phyloP scores from a whole-genome alignment of 2,329 filamentous ascomycete genomes.

The Trichoderma atroviride region DNA sequence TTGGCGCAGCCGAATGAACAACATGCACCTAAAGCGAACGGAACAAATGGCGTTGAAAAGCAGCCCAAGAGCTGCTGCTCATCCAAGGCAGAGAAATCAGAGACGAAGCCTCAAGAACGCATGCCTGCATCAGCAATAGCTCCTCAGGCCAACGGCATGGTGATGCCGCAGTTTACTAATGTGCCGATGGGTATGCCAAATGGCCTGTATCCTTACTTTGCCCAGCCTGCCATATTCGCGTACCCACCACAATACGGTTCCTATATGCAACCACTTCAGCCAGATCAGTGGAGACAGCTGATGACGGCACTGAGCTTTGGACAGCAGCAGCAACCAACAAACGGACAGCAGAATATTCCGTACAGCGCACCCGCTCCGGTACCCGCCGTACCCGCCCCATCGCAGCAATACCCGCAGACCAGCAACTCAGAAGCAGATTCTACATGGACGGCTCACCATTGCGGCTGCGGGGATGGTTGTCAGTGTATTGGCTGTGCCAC shows the following conservation, averaged over 20 bases:
- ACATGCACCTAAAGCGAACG: slow-evolving; percentile 29
- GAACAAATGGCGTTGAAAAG: slow-evolving; percentile 29
- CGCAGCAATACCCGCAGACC: slow-evolving; percentile 32
- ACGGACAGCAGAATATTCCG: slow-evolving; percentile 34
- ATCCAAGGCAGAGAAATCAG: slow-evolving; percentile 31
- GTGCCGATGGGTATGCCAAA: slow-evolving; percentile 42
- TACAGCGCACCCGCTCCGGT: slow-evolving; percentile 34
- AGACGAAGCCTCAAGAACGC: slow-evolving; percentile 31
- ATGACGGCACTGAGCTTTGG: slow-evolving; percentile 46
- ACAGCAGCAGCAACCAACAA: slow-evolving; percentile 36
- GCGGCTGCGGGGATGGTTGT: slow-evolving; percentile 66
- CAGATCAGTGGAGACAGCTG: slow-evolving; percentile 55
- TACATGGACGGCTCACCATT: slow-evolving; percentile 47
- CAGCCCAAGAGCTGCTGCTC: slow-evolving; percentile 39
- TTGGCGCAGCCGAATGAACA: slow-evolving; percentile 14
- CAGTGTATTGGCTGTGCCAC: slow-evolving; percentile 69
- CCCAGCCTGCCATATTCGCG: slow-evolving; percentile 52
- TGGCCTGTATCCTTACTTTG: slow-evolving; percentile 46
- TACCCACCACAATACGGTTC: slow-evolving; percentile 59
- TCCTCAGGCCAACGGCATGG: slow-evolving; percentile 35
- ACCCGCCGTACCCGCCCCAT: slow-evolving; percentile 29
- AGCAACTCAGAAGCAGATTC: slow-evolving; percentile 30
- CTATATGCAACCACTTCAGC: slow-evolving; percentile 57
- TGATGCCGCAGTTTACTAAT: slow-evolving; percentile 44
- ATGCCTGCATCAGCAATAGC: slow-evolving; percentile 30